Evolutionary conservation across 805 yeast genomes (phyloP).

Genomic region (Candida alai): DNA sequence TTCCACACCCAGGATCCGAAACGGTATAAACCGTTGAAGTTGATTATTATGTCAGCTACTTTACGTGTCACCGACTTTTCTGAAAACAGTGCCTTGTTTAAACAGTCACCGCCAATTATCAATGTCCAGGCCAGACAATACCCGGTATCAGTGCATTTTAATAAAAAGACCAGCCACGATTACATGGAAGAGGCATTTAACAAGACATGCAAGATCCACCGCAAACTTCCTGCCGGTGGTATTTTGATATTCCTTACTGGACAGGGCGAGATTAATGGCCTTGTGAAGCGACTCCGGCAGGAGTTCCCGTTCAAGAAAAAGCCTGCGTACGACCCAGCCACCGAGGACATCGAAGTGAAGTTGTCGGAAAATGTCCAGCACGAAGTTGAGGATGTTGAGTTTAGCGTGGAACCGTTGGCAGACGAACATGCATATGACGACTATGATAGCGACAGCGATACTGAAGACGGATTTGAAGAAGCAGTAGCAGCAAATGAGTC

Average conservation of each 20-base stretch:
- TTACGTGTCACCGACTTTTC: constrained; percentile 90
- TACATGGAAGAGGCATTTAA: constrained; percentile 83
- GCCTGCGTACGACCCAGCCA: constrained; percentile 25
- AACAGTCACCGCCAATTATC: constrained; percentile 76
- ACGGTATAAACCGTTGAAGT: constrained; percentile 60
- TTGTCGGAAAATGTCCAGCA: constrained; percentile 58
- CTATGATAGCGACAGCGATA: constrained; percentile 50
- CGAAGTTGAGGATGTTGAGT: constrained; percentile 88
- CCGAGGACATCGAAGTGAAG: constrained; percentile 41
- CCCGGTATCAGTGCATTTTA: constrained; percentile 91
- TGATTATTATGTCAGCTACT: constrained; percentile 96
- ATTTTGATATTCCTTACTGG: constrained; percentile 91
- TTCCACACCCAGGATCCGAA: constrained; percentile 45
- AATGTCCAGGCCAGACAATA: constrained; percentile 90
- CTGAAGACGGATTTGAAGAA: constrained; percentile 72
- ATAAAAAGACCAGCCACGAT: constrained; percentile 68
- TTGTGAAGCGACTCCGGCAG: constrained; percentile 64
- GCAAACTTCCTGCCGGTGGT: constrained; percentile 86
- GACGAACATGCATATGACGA: constrained; percentile 39
- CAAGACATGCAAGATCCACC: constrained; percentile 85
- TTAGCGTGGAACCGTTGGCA: constrained; percentile 47
- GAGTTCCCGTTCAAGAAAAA: constrained; percentile 58
- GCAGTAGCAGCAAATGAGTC: constrained; percentile 66
- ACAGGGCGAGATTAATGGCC: constrained; percentile 79
- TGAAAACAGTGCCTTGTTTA: constrained; percentile 69